A percentile compares a stretch with the other conserved stretches of the same genome.
phyloP scores from a whole-genome alignment of 1,284 basidiomycete species.

The Microbotryum scabiosae region DNA sequence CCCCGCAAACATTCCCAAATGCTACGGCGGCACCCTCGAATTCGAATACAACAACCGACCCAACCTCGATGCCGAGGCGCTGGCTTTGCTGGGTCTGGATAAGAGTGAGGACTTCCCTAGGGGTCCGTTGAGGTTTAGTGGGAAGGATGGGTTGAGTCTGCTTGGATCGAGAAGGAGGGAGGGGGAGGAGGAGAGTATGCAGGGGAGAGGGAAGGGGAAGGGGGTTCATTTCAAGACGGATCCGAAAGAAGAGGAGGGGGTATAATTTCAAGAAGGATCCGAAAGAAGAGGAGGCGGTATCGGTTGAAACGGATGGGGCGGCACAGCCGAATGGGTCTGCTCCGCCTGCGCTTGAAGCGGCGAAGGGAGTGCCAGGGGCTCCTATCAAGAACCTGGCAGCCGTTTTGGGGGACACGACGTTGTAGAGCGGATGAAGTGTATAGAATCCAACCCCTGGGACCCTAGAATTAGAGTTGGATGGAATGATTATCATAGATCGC shows the following conservation, averaged over 20 bases:
- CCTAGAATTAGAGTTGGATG: too few species aligned
- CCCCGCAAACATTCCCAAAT: slow-evolving; percentile 51
- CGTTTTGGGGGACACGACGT: slow-evolving; percentile 12
- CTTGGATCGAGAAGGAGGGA: neutral
- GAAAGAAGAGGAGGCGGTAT: neutral
- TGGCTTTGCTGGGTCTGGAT: slow-evolving; percentile 10
- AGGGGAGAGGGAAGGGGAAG: neutral
- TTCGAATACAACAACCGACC: slow-evolving; percentile 28
- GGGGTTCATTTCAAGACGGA: neutral
- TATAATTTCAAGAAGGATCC: neutral
- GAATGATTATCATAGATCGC: too few species aligned
- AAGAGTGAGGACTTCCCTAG: slow-evolving; percentile 2
- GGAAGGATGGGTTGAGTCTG: slow-evolving; percentile 3
- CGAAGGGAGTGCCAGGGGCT: slow-evolving; percentile 10
- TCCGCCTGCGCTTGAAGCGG: neutral
- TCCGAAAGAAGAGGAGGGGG: neutral
- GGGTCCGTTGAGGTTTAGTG: slow-evolving; percentile 25
- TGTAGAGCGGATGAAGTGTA: slow-evolving; percentile 1
- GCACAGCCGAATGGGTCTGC: neutral
- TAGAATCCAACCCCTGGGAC: too few species aligned
- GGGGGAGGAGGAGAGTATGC: neutral
- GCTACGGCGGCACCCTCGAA: slow-evolving; percentile 48
- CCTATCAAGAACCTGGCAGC: slow-evolving; percentile 23
- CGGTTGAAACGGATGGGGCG: neutral
- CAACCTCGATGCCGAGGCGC: slow-evolving; percentile 15